A percentile compares a stretch with the other conserved stretches of the same genome.
Evolutionary conservation across 208 protist genomes (phyloP).

Genomic region (Acanthamoeba lenticulata): DNA sequence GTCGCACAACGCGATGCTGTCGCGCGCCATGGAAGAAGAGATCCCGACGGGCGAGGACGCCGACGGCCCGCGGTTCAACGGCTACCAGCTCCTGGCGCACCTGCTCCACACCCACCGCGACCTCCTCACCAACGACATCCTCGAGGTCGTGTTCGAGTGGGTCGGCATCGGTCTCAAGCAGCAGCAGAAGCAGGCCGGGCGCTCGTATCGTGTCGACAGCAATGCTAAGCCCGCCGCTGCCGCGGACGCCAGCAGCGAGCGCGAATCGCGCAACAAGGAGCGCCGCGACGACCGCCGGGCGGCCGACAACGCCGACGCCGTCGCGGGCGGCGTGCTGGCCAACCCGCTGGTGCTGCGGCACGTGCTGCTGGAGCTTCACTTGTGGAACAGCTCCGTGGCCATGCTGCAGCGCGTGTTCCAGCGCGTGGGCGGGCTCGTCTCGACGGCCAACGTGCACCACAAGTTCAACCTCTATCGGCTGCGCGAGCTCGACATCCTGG

Average conservation of each 20-base stretch:
- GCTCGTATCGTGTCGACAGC: background rate
- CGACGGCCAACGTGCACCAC: background rate
- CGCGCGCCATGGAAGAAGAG: conserved; percentile 34
- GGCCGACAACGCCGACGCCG: background rate
- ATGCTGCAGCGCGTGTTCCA: conserved; percentile 51
- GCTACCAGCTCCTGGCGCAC: conserved; percentile 56
- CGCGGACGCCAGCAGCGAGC: background rate
- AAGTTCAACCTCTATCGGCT: conserved; percentile 45
- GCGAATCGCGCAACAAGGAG: background rate
- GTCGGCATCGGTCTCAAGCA: conserved; percentile 38
- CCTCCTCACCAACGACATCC: background rate
- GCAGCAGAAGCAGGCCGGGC: background rate
- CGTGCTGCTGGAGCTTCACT: conserved; percentile 39
- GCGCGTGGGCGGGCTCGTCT: background rate
- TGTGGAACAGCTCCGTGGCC: conserved; percentile 58
- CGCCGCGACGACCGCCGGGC: background rate
- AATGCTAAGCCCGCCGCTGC: background rate
- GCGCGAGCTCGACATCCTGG: conserved; percentile 1
- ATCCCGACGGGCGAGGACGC: conserved; percentile 31
- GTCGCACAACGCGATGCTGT: conserved; percentile 29
- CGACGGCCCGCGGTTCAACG: conserved; percentile 38
- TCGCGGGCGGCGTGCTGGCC: background rate
- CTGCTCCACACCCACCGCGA: conserved; percentile 30
- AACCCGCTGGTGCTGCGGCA: conserved; percentile 13
- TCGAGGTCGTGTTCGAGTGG: conserved; percentile 57